Conservation (phyloP, 2,329 filamentous ascomycete species). For the Botrytis squamosa region DNA sequence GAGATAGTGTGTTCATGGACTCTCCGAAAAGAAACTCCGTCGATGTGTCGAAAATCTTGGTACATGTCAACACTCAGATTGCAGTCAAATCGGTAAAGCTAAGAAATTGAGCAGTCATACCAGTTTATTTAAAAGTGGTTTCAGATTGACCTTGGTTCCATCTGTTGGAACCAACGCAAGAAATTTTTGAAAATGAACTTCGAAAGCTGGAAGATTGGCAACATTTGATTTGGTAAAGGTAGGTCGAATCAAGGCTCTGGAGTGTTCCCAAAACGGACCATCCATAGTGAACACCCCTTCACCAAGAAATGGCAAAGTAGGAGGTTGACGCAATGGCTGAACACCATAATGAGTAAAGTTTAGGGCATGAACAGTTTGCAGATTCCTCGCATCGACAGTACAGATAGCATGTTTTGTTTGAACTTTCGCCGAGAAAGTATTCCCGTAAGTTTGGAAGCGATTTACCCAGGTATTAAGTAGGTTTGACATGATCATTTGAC, state of each 20-base stretch:
- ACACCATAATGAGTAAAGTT: not conserved
- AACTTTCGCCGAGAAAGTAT: not conserved
- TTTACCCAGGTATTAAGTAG: not conserved
- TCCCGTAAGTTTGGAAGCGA: not conserved
- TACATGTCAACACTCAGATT: not conserved
- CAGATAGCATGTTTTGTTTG: not conserved
- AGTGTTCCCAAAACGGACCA: not conserved
- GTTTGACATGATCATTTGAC: not conserved
- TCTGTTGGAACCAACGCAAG: not conserved
- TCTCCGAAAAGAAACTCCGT: not conserved
- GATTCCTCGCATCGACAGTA: not conserved
- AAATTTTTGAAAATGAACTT: not conserved
- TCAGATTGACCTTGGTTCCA: not conserved
- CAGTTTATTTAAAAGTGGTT: not conserved
- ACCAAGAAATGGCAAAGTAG: not conserved
- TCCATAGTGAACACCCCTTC: not conserved
- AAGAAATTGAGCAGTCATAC: not conserved
- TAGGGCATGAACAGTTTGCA: not conserved
- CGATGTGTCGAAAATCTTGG: not conserved
- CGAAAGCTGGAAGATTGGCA: not conserved
- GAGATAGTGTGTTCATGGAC: not conserved
- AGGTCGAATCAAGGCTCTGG: not conserved
- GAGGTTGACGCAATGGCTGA: not conserved
- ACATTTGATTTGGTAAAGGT: not conserved
- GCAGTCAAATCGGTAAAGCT: not conserved